Conservation (phyloP, 1,284 basidiomycete genomes). For the Pseudozyma thailandica region DNA sequence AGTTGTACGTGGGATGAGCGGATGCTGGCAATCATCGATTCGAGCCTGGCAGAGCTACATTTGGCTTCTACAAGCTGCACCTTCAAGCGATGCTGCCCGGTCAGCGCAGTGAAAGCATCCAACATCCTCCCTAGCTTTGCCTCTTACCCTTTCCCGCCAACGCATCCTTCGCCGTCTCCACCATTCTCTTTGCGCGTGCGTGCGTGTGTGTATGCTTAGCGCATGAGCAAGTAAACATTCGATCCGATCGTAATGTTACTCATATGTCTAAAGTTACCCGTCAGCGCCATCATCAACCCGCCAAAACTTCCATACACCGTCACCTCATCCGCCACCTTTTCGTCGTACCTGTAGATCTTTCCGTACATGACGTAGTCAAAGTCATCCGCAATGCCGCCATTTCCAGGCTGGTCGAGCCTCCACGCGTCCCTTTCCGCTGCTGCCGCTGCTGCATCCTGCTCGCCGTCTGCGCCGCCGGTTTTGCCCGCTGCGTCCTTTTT, state of each 20-base stretch:
- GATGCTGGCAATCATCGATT: too few species aligned
- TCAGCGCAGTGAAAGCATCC: too few species aligned
- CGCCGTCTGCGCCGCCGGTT: conserved; percentile 58
- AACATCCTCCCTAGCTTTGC: too few species aligned
- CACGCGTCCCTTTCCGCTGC: conserved; percentile 76
- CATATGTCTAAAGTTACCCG: conserved; percentile 92
- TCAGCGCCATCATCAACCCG: conserved; percentile 93
- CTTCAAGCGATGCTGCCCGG: too few species aligned
- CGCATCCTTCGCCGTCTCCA: neutral
- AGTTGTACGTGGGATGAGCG: too few species aligned
- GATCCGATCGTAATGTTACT: conserved; percentile 90
- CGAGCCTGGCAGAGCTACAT: too few species aligned
- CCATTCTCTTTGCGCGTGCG: neutral
- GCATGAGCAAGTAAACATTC: conserved; percentile 87
- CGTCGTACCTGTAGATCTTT: conserved; percentile 98
- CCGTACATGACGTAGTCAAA: conserved; percentile 99
- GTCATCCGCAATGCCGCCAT: conserved; percentile 88
- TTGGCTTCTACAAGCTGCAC: too few species aligned
- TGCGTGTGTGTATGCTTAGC: conserved; percentile 66
- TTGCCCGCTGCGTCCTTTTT: conserved; percentile 73
- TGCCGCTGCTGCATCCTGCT: conserved; percentile 45
- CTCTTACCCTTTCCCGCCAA: too few species aligned
- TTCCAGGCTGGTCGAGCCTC: conserved; percentile 87
- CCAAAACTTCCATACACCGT: conserved; percentile 96
- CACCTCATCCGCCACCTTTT: conserved; percentile 81